These are phyloP conservation scores for Pseudogymnoascus sp. DNA, from an alignment of 2,329 filamentous ascomycete species.

Conservation along the genomic window DNA sequence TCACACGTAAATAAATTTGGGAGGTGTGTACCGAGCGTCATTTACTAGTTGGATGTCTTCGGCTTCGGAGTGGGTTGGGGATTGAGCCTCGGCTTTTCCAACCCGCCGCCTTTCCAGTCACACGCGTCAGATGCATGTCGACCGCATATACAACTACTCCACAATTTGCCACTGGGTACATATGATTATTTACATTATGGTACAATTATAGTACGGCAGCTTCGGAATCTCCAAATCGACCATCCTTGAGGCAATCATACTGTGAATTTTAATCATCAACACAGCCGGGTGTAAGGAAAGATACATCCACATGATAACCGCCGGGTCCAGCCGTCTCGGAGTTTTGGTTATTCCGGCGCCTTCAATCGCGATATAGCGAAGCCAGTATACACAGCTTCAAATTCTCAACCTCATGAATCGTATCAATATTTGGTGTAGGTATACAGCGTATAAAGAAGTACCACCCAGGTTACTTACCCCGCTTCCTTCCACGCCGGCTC, in stretches of 20 bases:
- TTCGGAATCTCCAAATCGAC: neutral
- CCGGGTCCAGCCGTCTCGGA: neutral
- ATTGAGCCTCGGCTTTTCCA: conserved; percentile 8
- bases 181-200: neutral
- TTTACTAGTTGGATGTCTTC: conserved; percentile 2
- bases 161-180: neutral
- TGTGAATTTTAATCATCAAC: neutral
- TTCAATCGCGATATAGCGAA: neutral
- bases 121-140: neutral
- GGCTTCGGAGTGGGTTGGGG: neutral
- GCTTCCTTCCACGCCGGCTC: conserved; percentile 6
- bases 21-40: conserved; percentile 8
- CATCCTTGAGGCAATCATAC: neutral
- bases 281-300: neutral
- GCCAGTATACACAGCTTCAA: neutral
- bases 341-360: neutral
- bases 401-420: neutral
- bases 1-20: conserved; percentile 8
- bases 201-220: neutral
- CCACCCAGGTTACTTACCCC: neutral
- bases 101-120: neutral
- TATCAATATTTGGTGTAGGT: neutral
- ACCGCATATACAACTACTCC: neutral
- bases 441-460: neutral
- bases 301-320: conserved; percentile 2